phyloP scores from a whole-genome alignment of 192 early-diverging fungal genomes.

The Phycomyces blakesleeanus region DNA sequence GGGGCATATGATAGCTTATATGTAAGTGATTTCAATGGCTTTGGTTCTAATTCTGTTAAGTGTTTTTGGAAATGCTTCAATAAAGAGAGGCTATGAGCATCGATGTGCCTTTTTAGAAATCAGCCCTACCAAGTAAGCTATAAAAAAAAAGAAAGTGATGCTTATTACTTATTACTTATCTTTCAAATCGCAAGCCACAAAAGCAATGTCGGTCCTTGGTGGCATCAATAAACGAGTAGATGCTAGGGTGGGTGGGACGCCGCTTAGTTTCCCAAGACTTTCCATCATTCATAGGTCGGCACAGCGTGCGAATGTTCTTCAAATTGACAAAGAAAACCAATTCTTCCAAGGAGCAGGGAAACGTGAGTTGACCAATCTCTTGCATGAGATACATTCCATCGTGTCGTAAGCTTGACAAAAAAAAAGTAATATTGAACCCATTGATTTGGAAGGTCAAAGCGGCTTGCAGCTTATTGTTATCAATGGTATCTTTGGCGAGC shows the following conservation, averaged over 20 bases:
- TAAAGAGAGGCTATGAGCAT: constrained; percentile 7
- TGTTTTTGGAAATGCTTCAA: constrained; percentile 8
- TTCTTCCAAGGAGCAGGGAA: constrained; percentile 11
- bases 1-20: constrained; percentile 18
- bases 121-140: background rate
- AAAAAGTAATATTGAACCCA: constrained; percentile 13
- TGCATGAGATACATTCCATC: constrained; percentile 18
- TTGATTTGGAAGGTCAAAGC: constrained; percentile 18
- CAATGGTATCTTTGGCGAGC: constrained; percentile 15
- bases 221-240: constrained; percentile 12
- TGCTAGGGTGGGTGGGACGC: constrained; percentile 3
- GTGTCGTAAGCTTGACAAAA: constrained; percentile 15
- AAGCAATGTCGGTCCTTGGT: constrained; percentile 6
- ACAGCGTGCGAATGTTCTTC: constrained; percentile 19
- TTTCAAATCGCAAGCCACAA: background rate
- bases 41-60: constrained; percentile 21
- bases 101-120: no score
- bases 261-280: background rate
- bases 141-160: background rate
- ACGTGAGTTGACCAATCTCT: constrained; percentile 13
- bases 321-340: constrained; percentile 17
- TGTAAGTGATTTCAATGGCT: constrained; percentile 16
- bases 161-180: background rate
- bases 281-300: constrained; percentile 12
- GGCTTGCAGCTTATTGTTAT: constrained; percentile 17